Base-by-base conservation (phyloP, 2,329 filamentous ascomycete species). In the Diplodia intermedia region DNA sequence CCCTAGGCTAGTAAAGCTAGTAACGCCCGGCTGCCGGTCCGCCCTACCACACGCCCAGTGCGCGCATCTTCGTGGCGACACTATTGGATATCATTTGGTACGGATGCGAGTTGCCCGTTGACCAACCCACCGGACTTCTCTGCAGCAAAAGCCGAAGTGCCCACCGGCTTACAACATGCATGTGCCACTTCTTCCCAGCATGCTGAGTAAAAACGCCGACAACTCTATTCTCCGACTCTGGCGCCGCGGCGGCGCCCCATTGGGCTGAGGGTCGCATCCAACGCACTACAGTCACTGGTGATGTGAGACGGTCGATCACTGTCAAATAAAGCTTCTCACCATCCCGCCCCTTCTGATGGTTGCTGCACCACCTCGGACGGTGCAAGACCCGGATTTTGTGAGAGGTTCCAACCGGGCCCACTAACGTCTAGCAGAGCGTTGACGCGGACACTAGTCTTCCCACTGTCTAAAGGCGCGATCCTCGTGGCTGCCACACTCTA, bases 171-270 rank as follows among this genome's bases (percentile, higher is more conserved):
- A 20, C 43, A 49, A 53, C n/a, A 23, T 63, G 60, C 60, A 63
- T 63, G 50, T 52, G 43, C 40, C 47, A n/a, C 56, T 14, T 49
- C 23, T 18, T 62, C 31, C 18, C n/a, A 53, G 60, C 47, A n/a
- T n/a, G 60, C 56, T 18, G 56, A 33, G 14, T 7, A 38, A 63
- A 63, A 23, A 26, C 50, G 31, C 60, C 60, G 47, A 52, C 60
- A 52, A 63, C 60, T 63, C 60, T 52, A 63, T 63, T 63, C 60
- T 63, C 47, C 60, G 60, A 63, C 15, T 62, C 40, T 62, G 57
- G 57, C 43, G 40, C 40, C 47, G 26, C 15, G 14, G 40, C 18
- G 36, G 57, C 57, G 47, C 20, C 29, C 12, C 31, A 53, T 11
- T 38, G 38, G 29, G 47, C 47, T 63, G 29, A 53, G 38, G 60